Evolutionary conservation across 2,329 filamentous ascomycete species (phyloP), one percentile per base, ranked within the genome.

Genomic region (Epichloe sibirici): DNA sequence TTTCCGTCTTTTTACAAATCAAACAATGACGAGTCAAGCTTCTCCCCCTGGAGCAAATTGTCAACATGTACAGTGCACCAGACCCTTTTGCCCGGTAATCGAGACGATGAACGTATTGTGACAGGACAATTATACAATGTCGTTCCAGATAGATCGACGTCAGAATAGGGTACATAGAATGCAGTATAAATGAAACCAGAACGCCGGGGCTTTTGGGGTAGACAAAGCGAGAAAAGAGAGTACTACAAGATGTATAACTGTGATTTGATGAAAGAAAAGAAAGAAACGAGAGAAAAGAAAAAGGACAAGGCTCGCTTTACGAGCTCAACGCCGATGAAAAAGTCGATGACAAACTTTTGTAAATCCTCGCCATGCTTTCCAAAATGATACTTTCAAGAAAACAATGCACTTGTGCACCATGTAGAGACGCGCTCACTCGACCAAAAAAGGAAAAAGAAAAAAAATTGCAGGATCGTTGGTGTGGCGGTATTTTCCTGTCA

Each of bases 301-400:
- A 15, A 42, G 25, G 21, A 21, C 8, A 39, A 40, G 44, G 28
- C 25, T 49, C 40, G 31, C 50, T 52, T 44, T n/a, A 17, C 45
- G 53, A 55, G 48, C 54, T 49, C 52, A 64, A 65, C 62, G 60
- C 63, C 63, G 7, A 49, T 48, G 40, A 50, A 51, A 57, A 57
- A 39, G 40, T 45, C 45, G 15, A 21, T 45, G 49, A 59, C 51
- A 51, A 60, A 58, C 57, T 59, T 61, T 63, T 62, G 59, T 51
- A 51, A 56, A 59, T 62, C 60, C 58, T 63, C 57, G 64, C 64
- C 61, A 65, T 64, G 64, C 62, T 62, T 61, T 56, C 48, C 71
- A 52, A 72, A 71, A 52, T 49, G 34, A 52, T 44, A 15, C 57
- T 59, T 58, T 56, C 17, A 21, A 21, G 17, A 60, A 59, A 45